Evolutionary conservation across 441 rosid species (phyloP), one percentile per base, ranked within the genome.

Genomic region (Biscutella laevigata): DNA sequence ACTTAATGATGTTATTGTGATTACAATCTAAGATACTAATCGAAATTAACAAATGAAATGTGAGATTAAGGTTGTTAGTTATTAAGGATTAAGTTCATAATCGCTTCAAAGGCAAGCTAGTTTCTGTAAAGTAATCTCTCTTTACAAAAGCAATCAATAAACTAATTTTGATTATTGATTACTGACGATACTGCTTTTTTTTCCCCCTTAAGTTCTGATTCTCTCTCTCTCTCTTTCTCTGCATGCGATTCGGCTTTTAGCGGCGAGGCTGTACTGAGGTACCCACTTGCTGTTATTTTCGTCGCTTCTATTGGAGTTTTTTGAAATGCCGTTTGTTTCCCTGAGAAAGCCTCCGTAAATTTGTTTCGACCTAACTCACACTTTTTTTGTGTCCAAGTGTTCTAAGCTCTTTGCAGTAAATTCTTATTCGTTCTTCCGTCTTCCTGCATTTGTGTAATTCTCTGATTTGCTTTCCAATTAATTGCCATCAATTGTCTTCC

Each of bases 191-290:
- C 37, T 54, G 12, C 6, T 14, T 14, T 6, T 17, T 17, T 17
- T 17, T 17, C n/a, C n/a, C n/a, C n/a, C 7, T 8, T 33, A 55
- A 55, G 49, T 55, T 29, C 40, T 7, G n/a, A 52, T 45, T 25
- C 59, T 30, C 19, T 39, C 41, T 19, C 48, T 36, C 50, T 53
- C 61, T 53, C 19, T 60, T 17, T 5, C 29, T 32, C 50, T 54
- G 61, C 74, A 43, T 64, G 66, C 43, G 20, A 53, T 56, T 68
- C n/a, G 27, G 55, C 35, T 32, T 67, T 57, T 52, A 21, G 64
- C 61, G 57, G 43, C 33, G 62, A 53, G 69, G 72, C 47, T 37
- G 10, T 61, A 42, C 61, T 61, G 53, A 59, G 69, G 79, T 72
- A 48, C 20, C 43, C 39, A 47, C 28, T 53, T 58, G 20, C 35